phyloP scores from a whole-genome alignment of 2,329 filamentous ascomycete species.

The Trichophyton simii region DNA sequence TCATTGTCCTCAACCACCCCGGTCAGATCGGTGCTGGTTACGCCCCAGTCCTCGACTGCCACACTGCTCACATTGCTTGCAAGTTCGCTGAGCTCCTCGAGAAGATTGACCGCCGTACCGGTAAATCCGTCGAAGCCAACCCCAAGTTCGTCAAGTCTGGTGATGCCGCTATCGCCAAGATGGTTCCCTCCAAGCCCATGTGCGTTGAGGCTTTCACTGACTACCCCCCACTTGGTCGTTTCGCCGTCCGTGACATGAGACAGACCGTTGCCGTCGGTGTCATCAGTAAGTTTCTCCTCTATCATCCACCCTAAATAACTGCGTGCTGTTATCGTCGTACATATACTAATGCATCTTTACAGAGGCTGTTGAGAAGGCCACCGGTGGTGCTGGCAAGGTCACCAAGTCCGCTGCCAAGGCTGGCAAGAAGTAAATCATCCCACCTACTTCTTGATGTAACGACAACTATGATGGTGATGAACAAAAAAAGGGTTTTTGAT shows the following conservation, averaged over 20 bases:
- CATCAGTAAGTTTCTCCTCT: slow-evolving; percentile 7
- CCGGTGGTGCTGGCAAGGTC: slow-evolving; percentile 45
- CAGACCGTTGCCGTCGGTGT: slow-evolving; percentile 53
- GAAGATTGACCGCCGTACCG: slow-evolving; percentile 99
- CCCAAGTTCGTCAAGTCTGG: slow-evolving; percentile 99
- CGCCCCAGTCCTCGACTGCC: slow-evolving; percentile 98
- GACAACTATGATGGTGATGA: slow-evolving; percentile 1
- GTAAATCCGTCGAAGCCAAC: slow-evolving; percentile 80
- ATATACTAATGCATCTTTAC: neutral
- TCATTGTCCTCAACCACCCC: slow-evolving; percentile 99
- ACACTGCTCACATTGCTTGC: slow-evolving; percentile 99
- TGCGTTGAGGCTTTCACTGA: slow-evolving; percentile 99
- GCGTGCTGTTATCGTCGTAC: neutral
- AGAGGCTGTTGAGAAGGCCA: slow-evolving; percentile 47
- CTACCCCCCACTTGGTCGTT: slow-evolving; percentile 98
- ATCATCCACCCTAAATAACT: neutral
- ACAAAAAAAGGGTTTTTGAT: slow-evolving; percentile 5
- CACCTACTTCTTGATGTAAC: slow-evolving; percentile 1
- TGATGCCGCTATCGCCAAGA: slow-evolving; percentile 99
- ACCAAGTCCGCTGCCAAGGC: slow-evolving; percentile 54
- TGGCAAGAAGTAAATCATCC: slow-evolving; percentile 54
- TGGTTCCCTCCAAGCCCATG: slow-evolving; percentile 99
- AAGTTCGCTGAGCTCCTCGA: slow-evolving; percentile 98
- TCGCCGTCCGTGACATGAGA: slow-evolving; percentile 97
- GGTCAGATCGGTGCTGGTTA: slow-evolving; percentile 99